Conservation (phyloP, 2,329 filamentous ascomycete genomes). For the Boeremia exigua region DNA sequence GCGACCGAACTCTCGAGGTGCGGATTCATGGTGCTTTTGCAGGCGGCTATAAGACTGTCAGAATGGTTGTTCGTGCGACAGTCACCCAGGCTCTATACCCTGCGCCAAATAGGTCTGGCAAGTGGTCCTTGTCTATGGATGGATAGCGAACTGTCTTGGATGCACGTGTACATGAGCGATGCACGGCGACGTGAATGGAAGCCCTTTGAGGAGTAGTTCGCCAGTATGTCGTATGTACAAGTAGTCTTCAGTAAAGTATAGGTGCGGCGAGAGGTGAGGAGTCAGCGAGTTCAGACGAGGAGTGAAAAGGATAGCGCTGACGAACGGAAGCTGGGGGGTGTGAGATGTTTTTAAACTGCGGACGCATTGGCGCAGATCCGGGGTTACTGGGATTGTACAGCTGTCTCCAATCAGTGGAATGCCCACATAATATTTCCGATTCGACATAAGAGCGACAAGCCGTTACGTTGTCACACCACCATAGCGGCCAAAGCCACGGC, state of each 20-base stretch:
- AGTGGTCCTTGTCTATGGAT: neutral
- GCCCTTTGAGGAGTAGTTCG: neutral
- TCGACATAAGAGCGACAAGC: neutral
- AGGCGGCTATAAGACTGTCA: conserved; percentile 26
- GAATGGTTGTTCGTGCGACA: neutral
- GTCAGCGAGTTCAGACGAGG: too few species aligned
- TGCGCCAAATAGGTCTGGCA: conserved; percentile 27
- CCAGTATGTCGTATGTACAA: neutral
- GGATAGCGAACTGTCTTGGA: neutral
- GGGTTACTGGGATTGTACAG: neutral
- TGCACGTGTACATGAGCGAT: conserved; percentile 4
- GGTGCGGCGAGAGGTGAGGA: neutral
- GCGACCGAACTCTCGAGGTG: conserved; percentile 15
- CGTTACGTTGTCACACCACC: neutral
- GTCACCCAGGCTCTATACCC: conserved; percentile 15
- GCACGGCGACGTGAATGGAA: neutral
- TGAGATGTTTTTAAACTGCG: conserved; percentile 19
- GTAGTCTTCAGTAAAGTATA: neutral
- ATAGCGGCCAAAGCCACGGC: neutral
- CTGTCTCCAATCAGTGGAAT: neutral
- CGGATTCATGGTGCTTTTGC: conserved; percentile 25
- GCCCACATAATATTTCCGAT: neutral
- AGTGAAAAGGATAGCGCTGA: conserved; percentile 9
- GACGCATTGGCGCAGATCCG: neutral
- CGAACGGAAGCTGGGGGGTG: conserved; percentile 8